These are phyloP conservation scores for Thermothelomyces thermophilus DNA, from an alignment of 2,329 filamentous ascomycete genomes.

Conservation along the genomic window DNA sequence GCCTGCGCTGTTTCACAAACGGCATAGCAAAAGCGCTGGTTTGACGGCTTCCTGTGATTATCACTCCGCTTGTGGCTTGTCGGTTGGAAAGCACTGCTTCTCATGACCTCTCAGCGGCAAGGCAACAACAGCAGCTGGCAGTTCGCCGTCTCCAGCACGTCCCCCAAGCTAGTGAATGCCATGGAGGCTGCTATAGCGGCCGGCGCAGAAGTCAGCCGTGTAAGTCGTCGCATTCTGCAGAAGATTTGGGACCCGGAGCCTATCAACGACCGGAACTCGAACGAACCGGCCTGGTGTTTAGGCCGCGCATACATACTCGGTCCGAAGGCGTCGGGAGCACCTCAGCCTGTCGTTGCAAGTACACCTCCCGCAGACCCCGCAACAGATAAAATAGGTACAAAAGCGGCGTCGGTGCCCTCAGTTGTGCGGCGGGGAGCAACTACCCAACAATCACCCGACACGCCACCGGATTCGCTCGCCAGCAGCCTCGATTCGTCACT, in stretches of 20 bases:
- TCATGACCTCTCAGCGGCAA: conserved; percentile 19
- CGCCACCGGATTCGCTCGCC: conserved; percentile 42
- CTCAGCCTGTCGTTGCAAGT: conserved; percentile 12
- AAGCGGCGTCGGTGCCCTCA: not conserved
- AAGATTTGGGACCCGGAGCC: conserved; percentile 91
- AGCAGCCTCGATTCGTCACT: conserved; percentile 48
- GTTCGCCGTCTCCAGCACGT: conserved; percentile 21
- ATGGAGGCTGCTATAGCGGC: conserved; percentile 36
- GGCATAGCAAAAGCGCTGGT: not conserved
- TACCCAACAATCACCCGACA: conserved; percentile 32
- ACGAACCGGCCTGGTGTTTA: conserved; percentile 79
- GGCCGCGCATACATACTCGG: conserved; percentile 45
- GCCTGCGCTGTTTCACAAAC: not conserved
- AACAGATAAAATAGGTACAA: conserved; percentile 1
- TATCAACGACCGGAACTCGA: conserved; percentile 62
- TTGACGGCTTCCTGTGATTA: not conserved
- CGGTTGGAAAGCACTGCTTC: not conserved
- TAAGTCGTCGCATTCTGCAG: conserved; percentile 74
- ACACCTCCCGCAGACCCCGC: conserved; percentile 20
- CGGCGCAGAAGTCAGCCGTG: conserved; percentile 53
- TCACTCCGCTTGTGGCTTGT: not conserved
- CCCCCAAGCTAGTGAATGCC: conserved; percentile 23
- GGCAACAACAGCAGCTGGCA: conserved; percentile 23
- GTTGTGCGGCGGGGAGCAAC: not conserved
- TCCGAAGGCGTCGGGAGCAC: conserved; percentile 22